A percentile compares a stretch with the other conserved stretches of the same genome.
These are phyloP conservation scores for Podaxis rugospora DNA, from an alignment of 768 basidiomycete species.

Conservation along the genomic window DNA sequence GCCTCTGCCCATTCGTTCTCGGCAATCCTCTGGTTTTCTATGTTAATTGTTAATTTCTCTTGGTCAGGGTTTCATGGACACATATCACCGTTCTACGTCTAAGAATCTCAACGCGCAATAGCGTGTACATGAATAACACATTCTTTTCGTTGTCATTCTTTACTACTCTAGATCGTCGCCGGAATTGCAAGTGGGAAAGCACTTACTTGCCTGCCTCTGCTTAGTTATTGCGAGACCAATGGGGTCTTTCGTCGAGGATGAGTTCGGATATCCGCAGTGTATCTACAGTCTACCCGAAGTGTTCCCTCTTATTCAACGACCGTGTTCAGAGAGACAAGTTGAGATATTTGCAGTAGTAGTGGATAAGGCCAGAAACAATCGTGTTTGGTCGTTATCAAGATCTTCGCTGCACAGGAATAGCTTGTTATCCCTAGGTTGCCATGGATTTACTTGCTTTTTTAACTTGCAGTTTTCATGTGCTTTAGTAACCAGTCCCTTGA, in stretches of 20 bases:
- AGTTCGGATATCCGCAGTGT: background rate
- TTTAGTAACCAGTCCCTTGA: too few species aligned
- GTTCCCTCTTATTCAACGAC: background rate
- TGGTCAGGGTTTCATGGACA: background rate
- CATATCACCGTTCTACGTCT: background rate
- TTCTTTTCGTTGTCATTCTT: background rate
- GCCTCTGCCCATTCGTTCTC: too few species aligned
- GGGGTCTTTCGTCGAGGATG: background rate
- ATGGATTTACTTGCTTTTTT: too few species aligned
- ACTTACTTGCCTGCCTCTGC: background rate
- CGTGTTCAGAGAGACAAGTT: too few species aligned
- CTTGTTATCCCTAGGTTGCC: too few species aligned
- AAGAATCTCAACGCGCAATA: background rate
- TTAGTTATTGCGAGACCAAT: background rate
- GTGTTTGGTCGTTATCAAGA: too few species aligned
- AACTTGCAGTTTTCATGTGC: too few species aligned
- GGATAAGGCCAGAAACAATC: too few species aligned
- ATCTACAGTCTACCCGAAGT: background rate
- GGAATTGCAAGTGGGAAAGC: too few species aligned
- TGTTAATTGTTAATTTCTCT: background rate
- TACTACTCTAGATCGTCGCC: background rate
- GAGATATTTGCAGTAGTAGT: too few species aligned
- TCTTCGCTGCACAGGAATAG: too few species aligned
- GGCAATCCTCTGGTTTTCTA: background rate
- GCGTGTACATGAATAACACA: background rate